Percentiles rank a stretch among this genome's conserved stretches.
Conservation (phyloP, 495 filamentous ascomycete genomes). For the Parmelia sp. region DNA sequence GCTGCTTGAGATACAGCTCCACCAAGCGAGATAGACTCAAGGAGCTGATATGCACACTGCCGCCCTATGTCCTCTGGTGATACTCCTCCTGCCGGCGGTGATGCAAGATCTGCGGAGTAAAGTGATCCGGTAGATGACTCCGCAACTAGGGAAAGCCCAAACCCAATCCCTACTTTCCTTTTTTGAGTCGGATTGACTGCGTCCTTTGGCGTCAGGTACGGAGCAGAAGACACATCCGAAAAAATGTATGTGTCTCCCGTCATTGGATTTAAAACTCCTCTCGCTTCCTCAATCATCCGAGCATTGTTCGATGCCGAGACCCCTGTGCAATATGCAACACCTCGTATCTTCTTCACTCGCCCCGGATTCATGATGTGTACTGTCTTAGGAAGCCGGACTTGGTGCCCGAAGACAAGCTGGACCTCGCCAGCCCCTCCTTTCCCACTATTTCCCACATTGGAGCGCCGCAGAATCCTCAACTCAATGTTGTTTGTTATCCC, state of each 20-base stretch:
- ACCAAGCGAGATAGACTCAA: constrained; percentile 74
- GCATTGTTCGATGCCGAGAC: constrained; percentile 88
- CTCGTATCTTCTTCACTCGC: constrained; percentile 78
- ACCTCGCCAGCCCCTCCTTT: constrained; percentile 84
- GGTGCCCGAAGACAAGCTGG: constrained; percentile 83
- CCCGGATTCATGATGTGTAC: constrained; percentile 83
- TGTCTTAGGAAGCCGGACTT: constrained; percentile 88
- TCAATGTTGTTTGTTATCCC: constrained; percentile 86
- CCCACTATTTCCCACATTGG: constrained; percentile 65
- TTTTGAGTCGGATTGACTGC: constrained; percentile 54
- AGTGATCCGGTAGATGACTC: constrained; percentile 81
- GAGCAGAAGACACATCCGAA: constrained; percentile 67
- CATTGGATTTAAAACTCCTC: constrained; percentile 80
- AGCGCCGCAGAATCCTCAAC: constrained; percentile 70
- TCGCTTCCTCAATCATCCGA: constrained; percentile 84
- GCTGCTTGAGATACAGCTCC: constrained; percentile 71
- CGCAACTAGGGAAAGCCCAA: constrained; percentile 82
- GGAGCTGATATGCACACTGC: constrained; percentile 78
- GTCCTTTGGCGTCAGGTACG: constrained; percentile 56
- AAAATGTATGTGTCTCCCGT: constrained; percentile 81
- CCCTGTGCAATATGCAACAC: constrained; percentile 87
- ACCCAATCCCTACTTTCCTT: constrained; percentile 74
- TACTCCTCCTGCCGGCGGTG: constrained; percentile 70
- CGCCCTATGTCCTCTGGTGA: constrained; percentile 86
- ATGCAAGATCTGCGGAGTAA: constrained; percentile 80